Evolutionary conservation across 2,329 filamentous ascomycete genomes (phyloP), one percentile per base, ranked within the genome.

Genomic region (Claviceps pusilla): DNA sequence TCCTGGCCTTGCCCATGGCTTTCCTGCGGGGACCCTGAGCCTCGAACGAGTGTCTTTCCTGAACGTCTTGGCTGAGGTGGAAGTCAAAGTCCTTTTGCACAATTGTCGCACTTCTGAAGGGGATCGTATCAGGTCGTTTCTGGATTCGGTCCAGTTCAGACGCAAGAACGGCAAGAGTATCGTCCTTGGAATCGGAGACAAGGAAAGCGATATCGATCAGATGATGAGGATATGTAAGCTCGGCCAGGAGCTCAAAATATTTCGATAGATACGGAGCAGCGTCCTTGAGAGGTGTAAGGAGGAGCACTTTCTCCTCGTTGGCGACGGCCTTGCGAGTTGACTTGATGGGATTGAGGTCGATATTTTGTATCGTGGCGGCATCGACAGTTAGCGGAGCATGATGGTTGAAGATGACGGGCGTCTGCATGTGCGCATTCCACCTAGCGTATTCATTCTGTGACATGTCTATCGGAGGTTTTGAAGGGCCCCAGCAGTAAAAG

Each of bases 391-490:
- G 77, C 41, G 93, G 85, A 59, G 86, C 83, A 70, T 97, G 93
- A 70, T 91, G 87, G 73, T 98, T 98, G 77, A 95, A 96, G 60
- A 95, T 80, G 62, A 98, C 89, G 51, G 93, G 93, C 3, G 93
- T 97, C 63, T 90, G 84, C 58, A 93, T 75, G 66, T 95, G 90
- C 55, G 82, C 83, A 61, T 87, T 85, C 93, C 93, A 98, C 59
- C 88, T 79, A 58, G 84, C 84, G 69, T 91, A 85, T 67, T 98
- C 93, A 67, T 96, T 96, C 54, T 85, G 74, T 46, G 86, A 82
- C 89, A 98, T 95, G 59, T 93, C 83, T 83, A 95, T 94, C 53
- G 93, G 93, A n/a, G 93, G 82, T 74, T 94, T 96, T 29, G 86
- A 82, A 14, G 93, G 91, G 12, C 93, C 93, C 79, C 89, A 97